phyloP scores from a whole-genome alignment of 441 rosid genomes.

The Pelargonium citronellum region DNA sequence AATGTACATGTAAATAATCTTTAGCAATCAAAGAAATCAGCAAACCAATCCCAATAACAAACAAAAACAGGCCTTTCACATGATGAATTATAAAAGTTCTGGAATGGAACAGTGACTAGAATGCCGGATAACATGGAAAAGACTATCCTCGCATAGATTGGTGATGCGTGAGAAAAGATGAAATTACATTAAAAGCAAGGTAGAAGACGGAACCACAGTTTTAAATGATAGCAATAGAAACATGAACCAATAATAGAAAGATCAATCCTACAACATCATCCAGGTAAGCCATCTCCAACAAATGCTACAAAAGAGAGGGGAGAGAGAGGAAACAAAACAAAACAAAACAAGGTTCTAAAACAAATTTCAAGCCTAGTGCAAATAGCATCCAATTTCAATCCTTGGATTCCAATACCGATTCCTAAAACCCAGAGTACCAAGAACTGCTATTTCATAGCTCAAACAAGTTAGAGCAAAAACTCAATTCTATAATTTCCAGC shows the following conservation, averaged over 20 bases:
- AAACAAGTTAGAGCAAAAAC: background rate
- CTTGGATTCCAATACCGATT: background rate
- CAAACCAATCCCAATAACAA: background rate
- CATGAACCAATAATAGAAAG: too few relatives aligned
- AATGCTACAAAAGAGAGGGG: too few relatives aligned
- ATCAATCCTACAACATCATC: too few relatives aligned
- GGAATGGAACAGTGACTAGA: background rate
- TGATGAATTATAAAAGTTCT: too few relatives aligned
- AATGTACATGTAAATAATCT: conserved; percentile 1
- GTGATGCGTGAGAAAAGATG: background rate
- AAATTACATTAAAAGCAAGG: background rate
- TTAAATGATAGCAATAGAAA: too few relatives aligned
- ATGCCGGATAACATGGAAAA: too few relatives aligned
- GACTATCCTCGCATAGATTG: too few relatives aligned
- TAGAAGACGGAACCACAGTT: background rate
- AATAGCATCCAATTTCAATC: background rate
- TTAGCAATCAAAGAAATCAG: background rate
- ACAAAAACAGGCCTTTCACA: background rate
- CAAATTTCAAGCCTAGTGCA: background rate
- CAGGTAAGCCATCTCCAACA: too few relatives aligned
- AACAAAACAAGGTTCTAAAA: too few relatives aligned
- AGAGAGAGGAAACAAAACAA: too few relatives aligned
- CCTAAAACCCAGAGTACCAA: background rate
- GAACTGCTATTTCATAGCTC: background rate
- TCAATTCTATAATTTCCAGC: background rate